Conservation (phyloP, 208 protist species). For the Leishmania aethiopica region DNA sequence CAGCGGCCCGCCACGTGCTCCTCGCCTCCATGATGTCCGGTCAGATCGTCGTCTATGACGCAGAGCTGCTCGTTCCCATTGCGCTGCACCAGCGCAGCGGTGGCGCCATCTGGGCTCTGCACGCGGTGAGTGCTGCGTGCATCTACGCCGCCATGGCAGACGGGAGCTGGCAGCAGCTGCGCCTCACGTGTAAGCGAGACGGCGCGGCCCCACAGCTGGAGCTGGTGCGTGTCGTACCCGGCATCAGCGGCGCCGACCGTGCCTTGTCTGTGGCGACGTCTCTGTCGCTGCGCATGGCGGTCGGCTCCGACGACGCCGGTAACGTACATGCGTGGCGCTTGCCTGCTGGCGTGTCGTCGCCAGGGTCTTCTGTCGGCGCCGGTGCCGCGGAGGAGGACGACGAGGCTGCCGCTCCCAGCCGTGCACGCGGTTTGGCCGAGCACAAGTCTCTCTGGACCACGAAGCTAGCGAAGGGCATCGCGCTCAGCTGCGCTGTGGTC, state of each 20-base stretch:
- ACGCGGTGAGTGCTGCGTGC: constrained; percentile 31
- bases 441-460: constrained; percentile 79
- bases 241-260: constrained; percentile 78
- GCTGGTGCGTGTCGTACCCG: constrained; percentile 74
- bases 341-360: constrained; percentile 9
- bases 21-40: constrained; percentile 77
- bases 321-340: constrained; percentile 77
- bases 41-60: constrained; percentile 82
- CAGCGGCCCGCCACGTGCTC: constrained; percentile 31
- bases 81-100: constrained; percentile 80
- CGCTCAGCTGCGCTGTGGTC: constrained; percentile 64
- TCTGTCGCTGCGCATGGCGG: constrained; percentile 37
- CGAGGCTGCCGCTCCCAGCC: background rate
- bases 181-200: constrained; percentile 30
- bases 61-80: constrained; percentile 67
- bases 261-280: constrained; percentile 66
- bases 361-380: background rate
- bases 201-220: constrained; percentile 31
- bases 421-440: constrained; percentile 37
- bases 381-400: background rate
- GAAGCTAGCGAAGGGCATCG: constrained; percentile 76
- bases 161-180: constrained; percentile 53
- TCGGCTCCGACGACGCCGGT: constrained; percentile 80
- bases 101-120: constrained; percentile 81
- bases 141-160: constrained; percentile 54